A percentile compares a stretch with the other conserved stretches of the same genome.
These are phyloP conservation scores for Pinus albicaulis DNA, from an alignment of 75 land plant species.

Conservation along the genomic window DNA sequence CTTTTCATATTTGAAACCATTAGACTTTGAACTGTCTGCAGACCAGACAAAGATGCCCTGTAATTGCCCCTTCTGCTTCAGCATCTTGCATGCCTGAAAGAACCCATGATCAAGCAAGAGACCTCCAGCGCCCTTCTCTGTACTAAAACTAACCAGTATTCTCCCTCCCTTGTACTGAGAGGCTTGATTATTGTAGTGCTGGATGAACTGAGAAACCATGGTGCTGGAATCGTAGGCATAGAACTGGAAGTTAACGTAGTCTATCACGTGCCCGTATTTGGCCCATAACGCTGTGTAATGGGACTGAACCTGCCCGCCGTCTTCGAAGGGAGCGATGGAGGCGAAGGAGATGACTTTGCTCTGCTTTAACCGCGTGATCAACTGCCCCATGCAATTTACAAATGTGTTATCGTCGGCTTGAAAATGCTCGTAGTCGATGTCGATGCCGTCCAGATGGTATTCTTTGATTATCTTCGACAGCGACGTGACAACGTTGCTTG, in stretches of 20 bases:
- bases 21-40: conserved; percentile 26
- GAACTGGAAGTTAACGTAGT: conserved; percentile 27
- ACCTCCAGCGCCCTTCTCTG: conserved; percentile 25
- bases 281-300: conserved; percentile 4
- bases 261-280: conserved; percentile 5
- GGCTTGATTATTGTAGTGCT: conserved; percentile 22
- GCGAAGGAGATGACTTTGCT: conserved; percentile 15
- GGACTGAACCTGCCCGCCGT: neutral
- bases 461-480: conserved; percentile 18
- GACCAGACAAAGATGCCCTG: conserved; percentile 43
- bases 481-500: conserved; percentile 38
- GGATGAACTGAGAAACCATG: conserved; percentile 24
- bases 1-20: conserved; percentile 23
- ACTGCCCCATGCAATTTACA: conserved; percentile 17
- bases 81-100: conserved; percentile 31
- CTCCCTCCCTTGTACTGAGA: conserved; percentile 29
- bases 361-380: conserved; percentile 14
- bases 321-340: conserved; percentile 24
- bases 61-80: conserved; percentile 17
- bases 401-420: neutral
- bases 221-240: no score
- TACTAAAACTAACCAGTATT: conserved; percentile 35
- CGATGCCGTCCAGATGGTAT: conserved; percentile 24
- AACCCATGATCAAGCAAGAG: conserved; percentile 29
- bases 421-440: conserved; percentile 26